phyloP scores from a whole-genome alignment of 2,329 filamentous ascomycete species.

The Hymenoscyphus fraxineus region DNA sequence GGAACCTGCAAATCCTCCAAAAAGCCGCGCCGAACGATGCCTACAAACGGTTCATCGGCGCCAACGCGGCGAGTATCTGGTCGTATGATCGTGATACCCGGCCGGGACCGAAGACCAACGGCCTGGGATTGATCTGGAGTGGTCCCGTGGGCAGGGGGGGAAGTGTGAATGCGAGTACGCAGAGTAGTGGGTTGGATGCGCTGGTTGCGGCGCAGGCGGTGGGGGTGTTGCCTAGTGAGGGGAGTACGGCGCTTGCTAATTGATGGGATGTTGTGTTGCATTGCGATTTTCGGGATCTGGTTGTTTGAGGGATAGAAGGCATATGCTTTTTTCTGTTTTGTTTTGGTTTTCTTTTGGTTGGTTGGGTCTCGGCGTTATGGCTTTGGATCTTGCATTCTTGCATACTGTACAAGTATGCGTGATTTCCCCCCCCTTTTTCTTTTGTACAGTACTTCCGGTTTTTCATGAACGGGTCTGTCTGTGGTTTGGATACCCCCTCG shows the following conservation, averaged over 20 bases:
- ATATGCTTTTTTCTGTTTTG: no score
- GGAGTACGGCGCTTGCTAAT: constrained; percentile 1
- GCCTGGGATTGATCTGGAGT: constrained; percentile 55
- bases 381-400: no score
- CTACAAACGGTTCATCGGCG: constrained; percentile 52
- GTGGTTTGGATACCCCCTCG: no score
- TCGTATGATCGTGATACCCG: constrained; percentile 46
- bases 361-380: no score
- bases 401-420: no score
- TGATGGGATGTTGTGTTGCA: neutral
- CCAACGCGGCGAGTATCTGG: constrained; percentile 68
- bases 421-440: no score
- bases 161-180: constrained; percentile 52
- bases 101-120: neutral
- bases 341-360: no score
- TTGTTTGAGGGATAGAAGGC: no score
- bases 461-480: no score
- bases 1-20: constrained; percentile 56
- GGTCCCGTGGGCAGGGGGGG: constrained; percentile 49
- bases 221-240: constrained; percentile 6
- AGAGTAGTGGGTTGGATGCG: constrained; percentile 64
- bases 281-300: neutral
- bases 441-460: no score
- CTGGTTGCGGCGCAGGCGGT: constrained; percentile 54
- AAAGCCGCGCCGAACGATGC: constrained; percentile 44